Percentiles rank a stretch among this genome's conserved stretches.
Conservation (phyloP, 495 filamentous ascomycete species). For the Xylaria telfairii region DNA sequence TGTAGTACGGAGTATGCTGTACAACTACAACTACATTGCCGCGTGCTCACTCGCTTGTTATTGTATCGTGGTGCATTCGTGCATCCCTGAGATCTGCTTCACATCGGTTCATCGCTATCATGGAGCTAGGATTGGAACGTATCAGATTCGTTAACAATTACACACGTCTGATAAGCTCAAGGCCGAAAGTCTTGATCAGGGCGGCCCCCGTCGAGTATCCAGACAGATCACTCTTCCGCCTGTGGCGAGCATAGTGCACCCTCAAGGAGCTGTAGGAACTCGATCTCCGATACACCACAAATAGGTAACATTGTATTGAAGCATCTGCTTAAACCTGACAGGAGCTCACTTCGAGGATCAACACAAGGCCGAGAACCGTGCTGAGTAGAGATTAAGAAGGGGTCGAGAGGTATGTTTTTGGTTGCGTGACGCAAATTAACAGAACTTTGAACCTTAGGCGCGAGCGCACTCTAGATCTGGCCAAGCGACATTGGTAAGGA, state of each 20-base stretch:
- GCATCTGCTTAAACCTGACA: background rate
- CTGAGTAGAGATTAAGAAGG: slow-evolving; percentile 52
- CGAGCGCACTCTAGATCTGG: slow-evolving; percentile 37
- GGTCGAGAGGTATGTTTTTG: slow-evolving; percentile 50
- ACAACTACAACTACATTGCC: background rate
- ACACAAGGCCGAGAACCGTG: slow-evolving; percentile 17
- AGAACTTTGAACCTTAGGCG: slow-evolving; percentile 48
- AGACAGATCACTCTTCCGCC: too few relatives aligned
- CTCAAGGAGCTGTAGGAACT: slow-evolving; percentile 3
- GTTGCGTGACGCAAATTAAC: slow-evolving; percentile 51
- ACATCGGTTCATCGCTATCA: background rate
- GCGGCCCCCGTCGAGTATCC: background rate
- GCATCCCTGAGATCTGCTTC: background rate
- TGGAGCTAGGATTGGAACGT: background rate
- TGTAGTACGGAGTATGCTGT: too few relatives aligned
- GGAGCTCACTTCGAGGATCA: background rate
- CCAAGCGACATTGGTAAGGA: background rate
- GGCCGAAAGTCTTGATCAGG: background rate
- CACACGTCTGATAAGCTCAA: background rate
- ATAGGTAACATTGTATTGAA: background rate
- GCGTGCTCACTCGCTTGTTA: background rate
- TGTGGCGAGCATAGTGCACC: background rate
- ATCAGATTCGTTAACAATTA: background rate
- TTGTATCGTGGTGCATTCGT: too few relatives aligned
- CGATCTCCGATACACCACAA: background rate